Conservation (phyloP, 257 asterid genomes). For the Solanum bulbocastanum region DNA sequence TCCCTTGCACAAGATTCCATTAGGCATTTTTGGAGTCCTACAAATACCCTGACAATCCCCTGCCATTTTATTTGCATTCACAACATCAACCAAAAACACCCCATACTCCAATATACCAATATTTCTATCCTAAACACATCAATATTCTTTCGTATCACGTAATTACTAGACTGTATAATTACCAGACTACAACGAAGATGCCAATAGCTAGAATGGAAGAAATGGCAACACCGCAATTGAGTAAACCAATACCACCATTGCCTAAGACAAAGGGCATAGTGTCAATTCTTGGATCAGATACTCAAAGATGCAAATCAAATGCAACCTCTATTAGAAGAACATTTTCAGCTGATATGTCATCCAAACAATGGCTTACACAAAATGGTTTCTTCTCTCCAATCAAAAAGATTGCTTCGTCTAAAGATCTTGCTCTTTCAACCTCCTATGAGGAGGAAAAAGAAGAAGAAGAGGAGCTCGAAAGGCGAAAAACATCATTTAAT, state of each 20-base stretch:
- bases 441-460: conserved; percentile 11
- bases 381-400: conserved; percentile 15
- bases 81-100: conserved; percentile 12
- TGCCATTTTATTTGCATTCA: conserved; percentile 21
- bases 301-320: background rate
- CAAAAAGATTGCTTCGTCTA: conserved; percentile 24
- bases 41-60: conserved; percentile 37
- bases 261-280: conserved; percentile 35
- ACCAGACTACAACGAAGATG: background rate
- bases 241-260: background rate
- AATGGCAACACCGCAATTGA: background rate
- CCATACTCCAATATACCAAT: background rate
- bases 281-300: conserved; percentile 1
- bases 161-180: background rate
- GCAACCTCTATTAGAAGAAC: conserved; percentile 10
- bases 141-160: background rate
- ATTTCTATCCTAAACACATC: conserved; percentile 2
- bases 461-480: background rate
- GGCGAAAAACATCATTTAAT: background rate
- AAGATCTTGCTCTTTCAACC: conserved; percentile 4
- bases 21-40: conserved; percentile 32
- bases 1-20: conserved; percentile 21
- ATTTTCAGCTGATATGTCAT: conserved; percentile 37
- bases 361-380: conserved; percentile 26
- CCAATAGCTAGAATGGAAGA: background rate